Evolutionary conservation across 345 rosid species (phyloP), one percentile per base, ranked within the genome.

Genomic region (Physaria fendleri): DNA sequence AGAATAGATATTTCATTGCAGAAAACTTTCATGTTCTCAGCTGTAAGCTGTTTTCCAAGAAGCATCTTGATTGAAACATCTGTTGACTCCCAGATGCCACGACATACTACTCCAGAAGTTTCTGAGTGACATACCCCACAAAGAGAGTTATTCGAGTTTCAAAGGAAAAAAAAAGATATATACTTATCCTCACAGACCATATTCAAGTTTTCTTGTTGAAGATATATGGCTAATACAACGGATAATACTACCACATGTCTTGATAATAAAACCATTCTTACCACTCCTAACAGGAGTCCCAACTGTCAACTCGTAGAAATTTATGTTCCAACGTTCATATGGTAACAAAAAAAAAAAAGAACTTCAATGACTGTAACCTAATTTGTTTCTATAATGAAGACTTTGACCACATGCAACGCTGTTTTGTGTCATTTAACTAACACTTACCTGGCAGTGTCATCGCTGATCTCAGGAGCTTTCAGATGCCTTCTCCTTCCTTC

Each of bases 31-130:
- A 82, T 85, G 70, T 82, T 83, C 72, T 87, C 94, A 33, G 76
- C 78, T 48, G 87, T 83, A 21, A 79, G 73, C 69, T 85, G 83
- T 71, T 86, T 85, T 78, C 78, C 89, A 47, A 77, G 60, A 68
- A 88, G 81, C 62, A 80, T 82, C 84, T 92, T 92, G 77, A 86
- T 78, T 12, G 97, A 97, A 55, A 92, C 95, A 12, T 88, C 82
- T 7, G 84, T 92, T 66, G 85, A 93, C 64, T 86, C 86, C 95
- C 97, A 92, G 12, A 71, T 50, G 34, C 97, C 97, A 40, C 85
- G 84, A 40, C 81, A 88, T 46, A 92, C 98, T 76, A 79, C 77
- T 29, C 89, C 98, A 2, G 76, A 88, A 62, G 64, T 80, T 33
- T 97, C 98, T 88, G 22, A 17, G 42, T 54, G 43, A 34, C 59